Evolutionary conservation across 2,329 filamentous ascomycete genomes (phyloP), one percentile per base, ranked within the genome.

Genomic region (Mollisia scopiformis): DNA sequence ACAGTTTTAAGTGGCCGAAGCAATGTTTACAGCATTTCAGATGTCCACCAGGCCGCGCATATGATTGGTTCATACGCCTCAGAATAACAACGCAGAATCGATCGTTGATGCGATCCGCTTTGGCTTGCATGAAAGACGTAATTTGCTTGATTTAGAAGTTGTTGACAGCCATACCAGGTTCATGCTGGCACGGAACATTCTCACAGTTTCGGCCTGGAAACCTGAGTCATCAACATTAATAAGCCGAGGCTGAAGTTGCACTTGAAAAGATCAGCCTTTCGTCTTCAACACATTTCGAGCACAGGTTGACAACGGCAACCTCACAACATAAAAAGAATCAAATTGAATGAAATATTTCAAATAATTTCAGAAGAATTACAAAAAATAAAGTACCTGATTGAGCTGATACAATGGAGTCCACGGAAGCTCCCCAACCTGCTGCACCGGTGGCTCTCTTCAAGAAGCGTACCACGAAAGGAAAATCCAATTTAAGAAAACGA

Each of bases 401-500:
- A 41, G 8, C 21, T n/a, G 13, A 21, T 41, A 37, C 30, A 37
- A 62, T 62, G 60, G 56, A 62, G 3, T 49, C 52, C 6, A 59
- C 51, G 57, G 46, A 62, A 41, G 31, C 37, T 16, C 14, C 47
- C 14, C 49, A 51, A 35, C 53, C 58, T 19, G n/a, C 54, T 33
- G 54, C 54, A 49, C 65, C 69, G 23, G 81, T 88, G 13, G 84
- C 89, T 14, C 76, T 91, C 55, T 97, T 97, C 84, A 97, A 96
- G 76, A 96, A 95, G 76, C 87, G 93, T 74, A 84, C 86, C 66
- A 84, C 84, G 71, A 96, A 93, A 74, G 84, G 84, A 64, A 93
- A 91, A 72, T 83, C 88, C 53, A 93, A 88, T 71, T 80, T 93
- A 57, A 87, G 93, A 72, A 97, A 96, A 80, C 87, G 91, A 66